Conservation (phyloP, 1,139 yeast genomes). For the Pichia sp. region DNA sequence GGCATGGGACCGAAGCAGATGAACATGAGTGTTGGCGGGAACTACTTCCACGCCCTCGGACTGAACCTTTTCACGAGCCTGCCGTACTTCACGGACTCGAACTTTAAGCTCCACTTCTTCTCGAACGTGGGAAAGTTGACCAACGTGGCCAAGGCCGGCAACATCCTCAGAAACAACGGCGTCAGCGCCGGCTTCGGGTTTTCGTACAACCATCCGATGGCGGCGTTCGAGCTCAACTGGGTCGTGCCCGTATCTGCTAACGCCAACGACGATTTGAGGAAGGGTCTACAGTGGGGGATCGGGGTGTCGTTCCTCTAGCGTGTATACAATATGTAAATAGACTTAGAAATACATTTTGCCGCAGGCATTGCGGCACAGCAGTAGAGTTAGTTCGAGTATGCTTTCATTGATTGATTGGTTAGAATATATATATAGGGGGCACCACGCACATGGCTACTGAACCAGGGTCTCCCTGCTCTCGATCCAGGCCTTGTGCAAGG, state of each 20-base stretch:
- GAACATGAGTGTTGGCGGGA: conserved; percentile 69
- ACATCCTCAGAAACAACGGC: conserved; percentile 15
- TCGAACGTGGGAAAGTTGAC: conserved; percentile 70
- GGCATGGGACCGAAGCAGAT: conserved; percentile 83
- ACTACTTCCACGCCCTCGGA: conserved; percentile 68
- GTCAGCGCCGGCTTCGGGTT: conserved; percentile 71
- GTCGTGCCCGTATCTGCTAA: conserved; percentile 70
- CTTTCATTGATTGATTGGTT: no score
- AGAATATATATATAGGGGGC: not conserved
- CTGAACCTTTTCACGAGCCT: conserved; percentile 59
- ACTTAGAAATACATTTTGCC: no score
- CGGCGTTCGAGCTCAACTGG: conserved; percentile 85
- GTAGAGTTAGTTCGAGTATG: no score
- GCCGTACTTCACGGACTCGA: conserved; percentile 58
- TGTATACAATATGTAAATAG: no score
- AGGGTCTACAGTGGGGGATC: conserved; percentile 90
- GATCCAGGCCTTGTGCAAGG: conserved; percentile 62
- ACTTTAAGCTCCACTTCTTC: conserved; percentile 66
- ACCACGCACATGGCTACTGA: no score
- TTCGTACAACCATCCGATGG: conserved; percentile 79
- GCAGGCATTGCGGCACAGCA: no score
- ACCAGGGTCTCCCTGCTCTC: conserved; percentile 19
- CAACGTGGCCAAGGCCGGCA: conserved; percentile 11
- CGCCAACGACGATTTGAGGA: conserved; percentile 62
- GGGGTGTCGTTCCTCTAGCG: conserved; percentile 73